These are phyloP conservation scores for Daphne laureola DNA, from an alignment of 441 rosid species.

Conservation along the genomic window DNA sequence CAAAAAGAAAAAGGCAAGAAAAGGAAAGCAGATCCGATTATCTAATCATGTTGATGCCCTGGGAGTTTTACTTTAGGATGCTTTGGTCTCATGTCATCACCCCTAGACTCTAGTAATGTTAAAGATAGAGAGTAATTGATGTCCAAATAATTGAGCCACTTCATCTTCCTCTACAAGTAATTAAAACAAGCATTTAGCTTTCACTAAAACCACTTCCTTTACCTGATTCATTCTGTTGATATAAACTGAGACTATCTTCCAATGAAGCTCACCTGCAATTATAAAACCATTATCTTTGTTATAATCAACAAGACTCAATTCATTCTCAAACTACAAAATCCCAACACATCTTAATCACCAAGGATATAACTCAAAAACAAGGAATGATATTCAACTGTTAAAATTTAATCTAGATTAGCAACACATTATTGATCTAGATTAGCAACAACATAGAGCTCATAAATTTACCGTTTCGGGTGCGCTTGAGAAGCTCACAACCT, in stretches of 20 bases:
- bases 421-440: no score
- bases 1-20: constrained; percentile 11
- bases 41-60: constrained; percentile 28
- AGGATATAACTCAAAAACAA: no score
- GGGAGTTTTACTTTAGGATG: constrained; percentile 6
- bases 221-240: constrained; percentile 78
- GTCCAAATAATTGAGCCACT: constrained; percentile 39
- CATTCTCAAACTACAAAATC: no score
- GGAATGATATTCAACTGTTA: no score
- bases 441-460: no score
- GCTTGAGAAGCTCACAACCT: constrained; percentile 87
- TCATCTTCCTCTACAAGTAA: constrained; percentile 10
- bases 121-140: constrained; percentile 34
- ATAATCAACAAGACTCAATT: background rate
- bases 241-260: constrained; percentile 88
- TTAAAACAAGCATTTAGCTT: no score
- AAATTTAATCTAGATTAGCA: no score
- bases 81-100: constrained; percentile 27
- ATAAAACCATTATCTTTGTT: constrained; percentile 5
- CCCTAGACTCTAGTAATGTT: constrained; percentile 10
- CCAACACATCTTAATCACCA: no score
- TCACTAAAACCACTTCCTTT: background rate
- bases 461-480: constrained; percentile 74
- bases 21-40: constrained; percentile 22
- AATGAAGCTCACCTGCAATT: constrained; percentile 75